Conservation (phyloP, 2,329 filamentous ascomycete species). For the Cadophora luteo-olivacea region DNA sequence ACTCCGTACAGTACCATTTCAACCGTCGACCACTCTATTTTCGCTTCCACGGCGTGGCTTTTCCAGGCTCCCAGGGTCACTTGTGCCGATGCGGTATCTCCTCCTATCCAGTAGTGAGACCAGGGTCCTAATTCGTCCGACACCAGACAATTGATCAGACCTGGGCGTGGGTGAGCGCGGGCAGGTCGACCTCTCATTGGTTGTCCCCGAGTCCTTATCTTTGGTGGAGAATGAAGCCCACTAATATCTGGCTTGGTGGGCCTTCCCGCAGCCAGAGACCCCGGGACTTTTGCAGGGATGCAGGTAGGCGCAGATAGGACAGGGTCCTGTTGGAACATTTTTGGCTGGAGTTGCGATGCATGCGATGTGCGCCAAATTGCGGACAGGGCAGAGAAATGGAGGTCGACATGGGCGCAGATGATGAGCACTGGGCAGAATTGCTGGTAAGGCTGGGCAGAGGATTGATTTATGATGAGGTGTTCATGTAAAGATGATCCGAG, state of each 20-base stretch:
- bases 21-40: background rate
- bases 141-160: background rate
- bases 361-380: background rate
- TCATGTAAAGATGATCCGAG: background rate
- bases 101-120: background rate
- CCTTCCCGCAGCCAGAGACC: slow-evolving; percentile 1
- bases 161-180: background rate
- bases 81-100: background rate
- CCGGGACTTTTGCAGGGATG: slow-evolving; percentile 4
- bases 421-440: background rate
- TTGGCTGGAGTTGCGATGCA: background rate
- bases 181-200: slow-evolving; percentile 11
- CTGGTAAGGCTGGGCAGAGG: background rate
- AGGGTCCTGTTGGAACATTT: background rate
- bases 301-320: background rate
- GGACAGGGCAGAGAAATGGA: background rate
- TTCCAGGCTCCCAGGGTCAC: background rate
- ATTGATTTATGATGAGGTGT: no score
- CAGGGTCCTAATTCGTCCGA: background rate
- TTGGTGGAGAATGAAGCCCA: slow-evolving; percentile 13
- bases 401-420: background rate
- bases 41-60: slow-evolving; percentile 1
- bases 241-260: background rate
- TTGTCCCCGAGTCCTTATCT: slow-evolving; percentile 15
- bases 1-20: no score